These are phyloP conservation scores for Russula olivacea DNA, from an alignment of 768 basidiomycete species.

Conservation along the genomic window DNA sequence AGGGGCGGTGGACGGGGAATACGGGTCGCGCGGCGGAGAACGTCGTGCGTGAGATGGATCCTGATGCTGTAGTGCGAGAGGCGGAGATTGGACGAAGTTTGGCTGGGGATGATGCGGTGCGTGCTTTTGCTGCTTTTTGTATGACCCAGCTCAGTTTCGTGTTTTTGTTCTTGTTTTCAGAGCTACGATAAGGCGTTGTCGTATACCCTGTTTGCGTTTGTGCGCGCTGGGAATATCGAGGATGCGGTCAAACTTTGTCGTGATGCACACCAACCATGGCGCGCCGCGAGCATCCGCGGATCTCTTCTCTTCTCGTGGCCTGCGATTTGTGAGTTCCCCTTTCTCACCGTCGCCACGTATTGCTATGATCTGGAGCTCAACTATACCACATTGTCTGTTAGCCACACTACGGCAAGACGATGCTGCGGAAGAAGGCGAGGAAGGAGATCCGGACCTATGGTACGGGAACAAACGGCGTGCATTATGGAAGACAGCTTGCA, in stretches of 20 bases:
- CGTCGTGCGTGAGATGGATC: constrained; percentile 37
- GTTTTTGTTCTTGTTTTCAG: constrained; percentile 37
- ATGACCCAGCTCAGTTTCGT: neutral
- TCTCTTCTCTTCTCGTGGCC: constrained; percentile 73
- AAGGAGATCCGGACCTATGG: constrained; percentile 45
- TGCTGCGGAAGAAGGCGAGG: constrained; percentile 41
- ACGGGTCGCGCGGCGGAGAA: constrained; percentile 14
- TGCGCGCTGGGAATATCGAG: constrained; percentile 80
- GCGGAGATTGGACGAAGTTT: constrained; percentile 35
- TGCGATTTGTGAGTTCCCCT: constrained; percentile 49
- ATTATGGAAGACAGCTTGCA: constrained; percentile 87
- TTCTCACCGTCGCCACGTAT: neutral
- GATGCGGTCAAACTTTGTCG: constrained; percentile 79
- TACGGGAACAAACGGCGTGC: constrained; percentile 70
- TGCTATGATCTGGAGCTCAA: neutral
- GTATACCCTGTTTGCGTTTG: constrained; percentile 71
- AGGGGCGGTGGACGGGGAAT: constrained; percentile 36
- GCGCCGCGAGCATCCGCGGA: constrained; percentile 84
- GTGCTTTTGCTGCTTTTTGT: constrained; percentile 27
- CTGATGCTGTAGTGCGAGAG: constrained; percentile 51
- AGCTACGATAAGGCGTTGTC: constrained; percentile 74
- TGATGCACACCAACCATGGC: constrained; percentile 84
- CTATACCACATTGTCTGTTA: constrained; percentile 4
- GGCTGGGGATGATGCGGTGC: constrained; percentile 73
- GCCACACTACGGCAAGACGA: constrained; percentile 47